Evolutionary conservation across 352 stramenopile genomes (phyloP).

Genomic region (Detonula confervacea): DNA sequence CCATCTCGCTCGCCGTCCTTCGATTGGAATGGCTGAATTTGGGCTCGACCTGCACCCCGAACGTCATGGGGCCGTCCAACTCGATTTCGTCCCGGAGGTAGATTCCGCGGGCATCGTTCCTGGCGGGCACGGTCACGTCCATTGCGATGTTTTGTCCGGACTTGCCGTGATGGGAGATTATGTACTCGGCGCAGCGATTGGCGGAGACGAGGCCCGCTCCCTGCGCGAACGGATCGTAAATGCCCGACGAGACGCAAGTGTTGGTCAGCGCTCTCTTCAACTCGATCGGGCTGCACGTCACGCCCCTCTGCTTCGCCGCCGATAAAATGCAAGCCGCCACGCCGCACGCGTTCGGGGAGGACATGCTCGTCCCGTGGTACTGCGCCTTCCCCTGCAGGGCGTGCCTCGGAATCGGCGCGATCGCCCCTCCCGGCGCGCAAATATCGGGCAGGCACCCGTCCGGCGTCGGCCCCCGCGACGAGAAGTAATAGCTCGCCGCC

Average conservation of each 20-base stretch:
- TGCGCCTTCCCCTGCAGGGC: constrained; percentile 94
- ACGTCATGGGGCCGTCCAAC: constrained; percentile 21
- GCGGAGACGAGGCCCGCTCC: constrained; percentile 27
- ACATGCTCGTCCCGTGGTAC: constrained; percentile 98
- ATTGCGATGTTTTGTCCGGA: constrained; percentile 17
- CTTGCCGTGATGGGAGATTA: constrained; percentile 29
- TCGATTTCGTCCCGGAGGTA: constrained; percentile 38
- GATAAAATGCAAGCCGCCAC: constrained; percentile 93
- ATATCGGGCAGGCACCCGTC: constrained; percentile 92
- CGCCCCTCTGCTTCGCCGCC: constrained; percentile 84
- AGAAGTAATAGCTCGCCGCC: constrained; percentile 91
- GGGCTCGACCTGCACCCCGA: constrained; percentile 29
- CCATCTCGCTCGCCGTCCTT: constrained; percentile 32
- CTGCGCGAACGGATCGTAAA: constrained; percentile 38
- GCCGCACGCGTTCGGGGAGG: constrained; percentile 92
- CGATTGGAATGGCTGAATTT: constrained; percentile 39
- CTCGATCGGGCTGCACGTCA: constrained; percentile 89
- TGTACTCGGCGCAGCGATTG: constrained; percentile 24
- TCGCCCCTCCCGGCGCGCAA: constrained; percentile 92
- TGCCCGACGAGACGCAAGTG: too few relatives aligned
- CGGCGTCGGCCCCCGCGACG: constrained; percentile 90
- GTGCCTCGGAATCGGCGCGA: constrained; percentile 93
- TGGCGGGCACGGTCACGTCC: constrained; percentile 18
- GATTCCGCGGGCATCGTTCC: constrained; percentile 24
- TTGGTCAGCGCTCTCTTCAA: constrained; percentile 86